These are phyloP conservation scores for Cystofilobasidium bisporidii DNA, from an alignment of 768 basidiomycete genomes.

Conservation along the genomic window DNA sequence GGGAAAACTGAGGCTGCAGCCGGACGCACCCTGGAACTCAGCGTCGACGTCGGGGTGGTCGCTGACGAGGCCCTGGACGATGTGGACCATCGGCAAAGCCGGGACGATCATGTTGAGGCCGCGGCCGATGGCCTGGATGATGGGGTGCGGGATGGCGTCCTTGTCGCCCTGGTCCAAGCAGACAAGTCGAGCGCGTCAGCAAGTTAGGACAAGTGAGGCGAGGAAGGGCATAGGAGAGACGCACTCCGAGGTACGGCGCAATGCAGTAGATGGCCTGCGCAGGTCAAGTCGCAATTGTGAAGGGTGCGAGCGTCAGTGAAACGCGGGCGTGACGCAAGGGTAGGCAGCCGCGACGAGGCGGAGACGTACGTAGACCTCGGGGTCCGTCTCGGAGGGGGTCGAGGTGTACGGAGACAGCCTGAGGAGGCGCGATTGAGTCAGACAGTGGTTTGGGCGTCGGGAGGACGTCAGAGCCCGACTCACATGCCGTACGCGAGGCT, in stretches of 20 bases:
- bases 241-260: slow-evolving; percentile 15
- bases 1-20: not conserved
- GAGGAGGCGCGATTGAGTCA: not conserved
- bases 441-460: too few species aligned
- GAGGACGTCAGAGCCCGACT: not conserved
- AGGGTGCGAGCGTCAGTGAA: not conserved
- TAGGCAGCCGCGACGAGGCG: too few species aligned
- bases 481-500: not conserved
- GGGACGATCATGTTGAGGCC: not conserved
- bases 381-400: not conserved
- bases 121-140: slow-evolving; percentile 35
- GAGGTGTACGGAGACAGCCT: slow-evolving; percentile 6
- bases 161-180: slow-evolving; percentile 31
- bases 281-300: too few species aligned
- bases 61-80: slow-evolving; percentile 37
- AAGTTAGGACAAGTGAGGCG: slow-evolving; percentile 33
- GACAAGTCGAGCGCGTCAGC: slow-evolving; percentile 28
- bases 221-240: slow-evolving; percentile 27
- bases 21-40: slow-evolving; percentile 39
- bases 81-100: not conserved
- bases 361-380: not conserved
- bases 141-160: slow-evolving; percentile 30
- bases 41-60: slow-evolving; percentile 42
- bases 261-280: slow-evolving; percentile 10
- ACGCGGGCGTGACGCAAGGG: too few species aligned